Percentiles rank a stretch among this genome's conserved stretches.
These are phyloP conservation scores for Cladosporium phlei DNA, from an alignment of 2,329 filamentous ascomycete genomes.

Conservation along the genomic window DNA sequence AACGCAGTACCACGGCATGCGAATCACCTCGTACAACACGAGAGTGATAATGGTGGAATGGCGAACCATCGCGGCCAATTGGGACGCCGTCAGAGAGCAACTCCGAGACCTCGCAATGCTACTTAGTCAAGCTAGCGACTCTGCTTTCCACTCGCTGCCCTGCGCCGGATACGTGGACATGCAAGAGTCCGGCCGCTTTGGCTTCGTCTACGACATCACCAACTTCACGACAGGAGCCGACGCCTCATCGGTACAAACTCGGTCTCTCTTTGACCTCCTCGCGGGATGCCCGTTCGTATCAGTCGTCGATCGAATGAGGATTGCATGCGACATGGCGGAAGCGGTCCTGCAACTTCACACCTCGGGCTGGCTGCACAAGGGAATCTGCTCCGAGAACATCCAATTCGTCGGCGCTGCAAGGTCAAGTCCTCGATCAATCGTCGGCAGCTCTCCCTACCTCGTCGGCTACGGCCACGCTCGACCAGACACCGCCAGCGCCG, in stretches of 20 bases:
- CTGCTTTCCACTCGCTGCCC: background rate
- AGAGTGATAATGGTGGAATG: background rate
- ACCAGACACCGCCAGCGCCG: background rate
- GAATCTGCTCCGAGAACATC: background rate
- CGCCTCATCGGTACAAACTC: background rate
- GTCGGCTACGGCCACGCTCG: background rate
- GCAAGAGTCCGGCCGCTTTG: background rate
- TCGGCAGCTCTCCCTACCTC: background rate
- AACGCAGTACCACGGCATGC: background rate
- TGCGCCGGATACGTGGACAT: background rate
- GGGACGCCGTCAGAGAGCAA: background rate
- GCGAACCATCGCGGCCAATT: background rate
- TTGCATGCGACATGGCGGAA: background rate
- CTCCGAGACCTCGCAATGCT: background rate
- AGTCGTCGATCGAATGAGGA: background rate
- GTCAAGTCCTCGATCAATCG: background rate
- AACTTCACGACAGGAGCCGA: slow-evolving; percentile 31
- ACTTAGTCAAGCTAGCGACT: background rate
- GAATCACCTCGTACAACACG: background rate
- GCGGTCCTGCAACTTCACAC: background rate
- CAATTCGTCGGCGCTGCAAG: background rate
- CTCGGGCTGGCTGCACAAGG: background rate
- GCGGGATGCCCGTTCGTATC: background rate
- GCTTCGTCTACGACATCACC: slow-evolving; percentile 39
- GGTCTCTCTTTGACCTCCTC: background rate